Evolutionary conservation across 495 filamentous ascomycete species (phyloP).

Genomic region (Neurospora tetrasperma): DNA sequence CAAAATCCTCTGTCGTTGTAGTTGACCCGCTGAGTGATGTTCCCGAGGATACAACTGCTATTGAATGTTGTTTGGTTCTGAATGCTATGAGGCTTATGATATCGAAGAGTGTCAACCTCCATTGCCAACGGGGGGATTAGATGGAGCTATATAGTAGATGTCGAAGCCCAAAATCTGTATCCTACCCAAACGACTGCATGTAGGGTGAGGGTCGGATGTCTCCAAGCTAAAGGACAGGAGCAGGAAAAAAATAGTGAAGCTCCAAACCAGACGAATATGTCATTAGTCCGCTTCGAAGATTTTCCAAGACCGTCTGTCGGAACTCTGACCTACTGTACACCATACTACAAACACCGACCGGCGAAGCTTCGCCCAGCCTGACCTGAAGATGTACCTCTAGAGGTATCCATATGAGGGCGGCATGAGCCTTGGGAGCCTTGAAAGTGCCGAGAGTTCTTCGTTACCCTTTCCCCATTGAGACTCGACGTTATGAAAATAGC

Average conservation of each 20-base stretch:
- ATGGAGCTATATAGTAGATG: neutral
- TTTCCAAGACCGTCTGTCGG: neutral
- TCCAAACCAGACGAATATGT: neutral
- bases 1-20: neutral
- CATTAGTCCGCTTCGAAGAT: neutral
- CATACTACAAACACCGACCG: neutral
- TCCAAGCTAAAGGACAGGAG: neutral
- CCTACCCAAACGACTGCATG: neutral
- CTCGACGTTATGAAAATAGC: neutral
- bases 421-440: neutral
- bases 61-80: neutral
- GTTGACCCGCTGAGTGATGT: neutral
- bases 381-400: neutral
- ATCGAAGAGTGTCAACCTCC: neutral
- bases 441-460: neutral
- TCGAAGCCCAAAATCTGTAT: neutral
- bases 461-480: neutral
- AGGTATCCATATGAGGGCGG: neutral
- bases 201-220: neutral
- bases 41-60: neutral
- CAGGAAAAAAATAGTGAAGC: neutral
- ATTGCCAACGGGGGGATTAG: neutral
- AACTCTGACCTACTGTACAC: neutral
- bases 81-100: neutral
- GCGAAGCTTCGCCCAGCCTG: neutral